phyloP scores from a whole-genome alignment of 805 yeast genomes.

The Yarrowia sp. region DNA sequence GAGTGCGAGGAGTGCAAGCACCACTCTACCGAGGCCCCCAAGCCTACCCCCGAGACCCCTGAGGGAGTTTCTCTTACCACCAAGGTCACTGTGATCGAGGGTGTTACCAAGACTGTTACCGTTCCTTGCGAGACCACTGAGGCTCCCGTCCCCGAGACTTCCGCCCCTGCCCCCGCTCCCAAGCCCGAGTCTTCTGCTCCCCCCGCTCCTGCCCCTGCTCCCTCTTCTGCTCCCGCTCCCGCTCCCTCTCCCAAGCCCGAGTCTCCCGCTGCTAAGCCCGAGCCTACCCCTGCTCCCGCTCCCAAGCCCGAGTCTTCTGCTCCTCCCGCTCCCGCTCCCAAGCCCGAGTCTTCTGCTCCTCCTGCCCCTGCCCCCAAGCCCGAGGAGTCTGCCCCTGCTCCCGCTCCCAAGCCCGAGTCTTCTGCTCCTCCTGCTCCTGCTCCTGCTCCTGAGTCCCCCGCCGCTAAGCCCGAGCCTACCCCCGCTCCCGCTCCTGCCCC shows the following conservation, averaged over 20 bases:
- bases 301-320: conserved; percentile 24
- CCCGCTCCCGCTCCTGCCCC: conserved; percentile 30
- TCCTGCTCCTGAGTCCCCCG: conserved; percentile 22
- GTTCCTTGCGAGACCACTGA: conserved; percentile 43
- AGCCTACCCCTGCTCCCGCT: conserved; percentile 15
- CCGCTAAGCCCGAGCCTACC: conserved; percentile 10
- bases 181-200: conserved; percentile 35
- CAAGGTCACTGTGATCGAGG: conserved; percentile 39
- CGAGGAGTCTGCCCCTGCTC: conserved; percentile 27
- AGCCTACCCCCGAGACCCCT: conserved; percentile 41
- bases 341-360: conserved; percentile 28
- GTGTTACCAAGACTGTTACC: conserved; percentile 40
- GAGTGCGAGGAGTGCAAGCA: conserved; percentile 56
- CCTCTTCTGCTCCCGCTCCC: conserved; percentile 24
- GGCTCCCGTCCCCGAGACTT: conserved; percentile 41
- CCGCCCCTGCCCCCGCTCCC: conserved; percentile 39
- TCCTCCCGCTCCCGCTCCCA: conserved; percentile 35
- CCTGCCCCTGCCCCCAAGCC: conserved; percentile 23
- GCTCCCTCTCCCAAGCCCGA: conserved; percentile 41
- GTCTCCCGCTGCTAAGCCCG: conserved; percentile 34
- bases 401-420: conserved; percentile 28
- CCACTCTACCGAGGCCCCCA: conserved; percentile 41
- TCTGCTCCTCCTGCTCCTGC: conserved; percentile 37
- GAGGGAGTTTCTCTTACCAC: conserved; percentile 40
- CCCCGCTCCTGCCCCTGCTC: conserved; percentile 17